Percentiles rank a stretch among this genome's conserved stretches.
These are phyloP conservation scores for Saccharomycopsis sp. DNA, from an alignment of 805 yeast species.

Conservation along the genomic window DNA sequence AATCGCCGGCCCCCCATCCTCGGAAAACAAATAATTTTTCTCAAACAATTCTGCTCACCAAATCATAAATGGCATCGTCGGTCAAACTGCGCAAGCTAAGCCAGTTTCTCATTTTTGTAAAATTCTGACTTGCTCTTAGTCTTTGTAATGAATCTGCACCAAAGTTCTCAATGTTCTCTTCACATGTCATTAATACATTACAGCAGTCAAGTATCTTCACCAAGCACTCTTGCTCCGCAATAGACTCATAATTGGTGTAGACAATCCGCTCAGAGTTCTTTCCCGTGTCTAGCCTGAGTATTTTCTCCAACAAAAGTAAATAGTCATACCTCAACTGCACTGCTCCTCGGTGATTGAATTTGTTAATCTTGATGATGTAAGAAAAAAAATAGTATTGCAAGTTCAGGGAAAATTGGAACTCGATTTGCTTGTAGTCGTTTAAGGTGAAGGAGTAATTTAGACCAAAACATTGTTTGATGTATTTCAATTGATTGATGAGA, in stretches of 20 bases:
- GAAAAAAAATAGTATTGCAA: conserved; percentile 16
- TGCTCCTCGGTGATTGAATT: conserved; percentile 8
- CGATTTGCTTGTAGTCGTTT: conserved; percentile 10
- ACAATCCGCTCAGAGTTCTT: background rate
- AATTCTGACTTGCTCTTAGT: conserved; percentile 1
- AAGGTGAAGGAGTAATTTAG: conserved; percentile 8
- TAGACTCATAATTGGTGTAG: background rate
- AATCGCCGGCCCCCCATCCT: no score
- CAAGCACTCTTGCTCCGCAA: conserved; percentile 10
- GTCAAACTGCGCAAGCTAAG: conserved; percentile 4
- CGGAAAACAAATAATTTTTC: no score
- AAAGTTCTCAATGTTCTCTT: conserved; percentile 1
- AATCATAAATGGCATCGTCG: conserved; percentile 17
- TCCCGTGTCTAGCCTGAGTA: conserved; percentile 3
- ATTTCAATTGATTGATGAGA: conserved; percentile 11
- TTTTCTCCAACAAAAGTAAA: conserved; percentile 7
- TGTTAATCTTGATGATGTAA: conserved; percentile 18
- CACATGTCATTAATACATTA: conserved; percentile 13
- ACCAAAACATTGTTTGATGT: conserved; percentile 15
- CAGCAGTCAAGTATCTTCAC: conserved; percentile 15
- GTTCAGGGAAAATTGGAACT: conserved; percentile 7
- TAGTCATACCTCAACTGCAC: conserved; percentile 16
- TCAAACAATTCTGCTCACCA: conserved; percentile 11
- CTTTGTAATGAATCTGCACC: background rate
- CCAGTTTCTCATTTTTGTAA: background rate